These are phyloP conservation scores for Pistacia integerrima DNA, from an alignment of 345 rosid genomes.

Conservation along the genomic window DNA sequence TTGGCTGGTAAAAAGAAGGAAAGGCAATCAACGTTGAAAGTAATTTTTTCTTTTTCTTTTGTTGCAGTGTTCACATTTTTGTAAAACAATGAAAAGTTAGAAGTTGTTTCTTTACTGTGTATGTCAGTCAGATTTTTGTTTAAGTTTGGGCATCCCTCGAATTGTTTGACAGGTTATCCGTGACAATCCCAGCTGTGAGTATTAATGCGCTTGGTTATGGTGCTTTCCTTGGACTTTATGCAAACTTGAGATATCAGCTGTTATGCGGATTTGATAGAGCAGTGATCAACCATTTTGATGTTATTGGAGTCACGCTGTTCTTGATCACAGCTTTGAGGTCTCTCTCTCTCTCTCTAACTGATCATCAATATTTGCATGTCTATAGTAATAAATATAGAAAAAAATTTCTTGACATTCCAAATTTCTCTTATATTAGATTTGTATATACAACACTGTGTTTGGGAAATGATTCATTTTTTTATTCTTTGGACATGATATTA, in stretches of 20 bases:
- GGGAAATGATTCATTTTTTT: neutral
- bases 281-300: slow-evolving; percentile 80
- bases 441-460: neutral
- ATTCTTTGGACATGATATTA: neutral
- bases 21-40: slow-evolving; percentile 39
- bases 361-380: neutral
- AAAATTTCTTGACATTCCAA: too few relatives aligned
- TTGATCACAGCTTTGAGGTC: slow-evolving; percentile 89
- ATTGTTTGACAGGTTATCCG: slow-evolving; percentile 61
- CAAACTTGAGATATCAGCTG: slow-evolving; percentile 82
- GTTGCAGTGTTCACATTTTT: too few relatives aligned
- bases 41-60: too few relatives aligned
- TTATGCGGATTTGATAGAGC: slow-evolving; percentile 79
- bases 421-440: neutral
- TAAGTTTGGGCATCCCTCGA: slow-evolving; percentile 1
- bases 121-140: neutral
- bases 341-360: slow-evolving; percentile 19
- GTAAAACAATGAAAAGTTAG: too few relatives aligned
- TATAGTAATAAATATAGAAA: neutral
- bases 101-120: neutral
- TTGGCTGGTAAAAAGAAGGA: slow-evolving; percentile 74
- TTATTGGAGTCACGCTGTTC: slow-evolving; percentile 86
- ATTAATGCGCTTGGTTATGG: slow-evolving; percentile 80
- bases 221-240: slow-evolving; percentile 87
- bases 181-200: slow-evolving; percentile 71